A percentile compares a stretch with the other conserved stretches of the same genome.
Conservation (phyloP, 2,329 filamentous ascomycete species). For the Colletotrichum sp. region DNA sequence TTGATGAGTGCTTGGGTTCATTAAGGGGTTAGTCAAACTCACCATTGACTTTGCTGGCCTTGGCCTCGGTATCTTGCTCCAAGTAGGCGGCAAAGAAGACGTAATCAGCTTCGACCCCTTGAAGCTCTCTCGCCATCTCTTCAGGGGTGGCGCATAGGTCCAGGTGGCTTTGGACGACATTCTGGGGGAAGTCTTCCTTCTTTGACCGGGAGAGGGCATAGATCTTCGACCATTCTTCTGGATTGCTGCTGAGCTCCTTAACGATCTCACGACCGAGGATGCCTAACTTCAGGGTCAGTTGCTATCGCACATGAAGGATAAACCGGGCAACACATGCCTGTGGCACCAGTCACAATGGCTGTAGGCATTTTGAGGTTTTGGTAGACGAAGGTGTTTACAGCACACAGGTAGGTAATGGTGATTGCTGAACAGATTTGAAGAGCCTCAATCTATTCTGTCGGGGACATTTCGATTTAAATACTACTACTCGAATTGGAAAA, state of each 20-base stretch:
- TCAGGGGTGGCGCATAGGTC: conserved; percentile 19
- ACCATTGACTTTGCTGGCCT: conserved; percentile 31
- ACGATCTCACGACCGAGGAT: conserved; percentile 31
- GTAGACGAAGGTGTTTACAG: background rate
- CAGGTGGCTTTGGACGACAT: conserved; percentile 25
- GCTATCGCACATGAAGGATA: background rate
- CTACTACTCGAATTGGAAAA: background rate
- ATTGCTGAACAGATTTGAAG: background rate
- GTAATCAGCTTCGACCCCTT: conserved; percentile 26
- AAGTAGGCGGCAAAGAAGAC: conserved; percentile 30
- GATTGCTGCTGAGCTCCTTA: conserved; percentile 19
- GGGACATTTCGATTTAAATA: background rate
- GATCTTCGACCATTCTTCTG: conserved; percentile 24
- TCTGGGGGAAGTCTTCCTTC: conserved; percentile 21
- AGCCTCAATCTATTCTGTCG: background rate
- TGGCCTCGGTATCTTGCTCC: conserved; percentile 19
- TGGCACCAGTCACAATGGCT: background rate
- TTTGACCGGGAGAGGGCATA: conserved; percentile 29
- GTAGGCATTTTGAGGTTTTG: background rate
- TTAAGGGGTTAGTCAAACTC: background rate
- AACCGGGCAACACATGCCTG: background rate
- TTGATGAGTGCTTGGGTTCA: background rate
- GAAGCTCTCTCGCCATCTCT: conserved; percentile 27
- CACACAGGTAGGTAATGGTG: background rate
- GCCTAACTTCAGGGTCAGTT: background rate